Percentiles rank a stretch among this genome's conserved stretches.
phyloP scores from a whole-genome alignment of 495 filamentous ascomycete species.

The Xylaria bambusicola region DNA sequence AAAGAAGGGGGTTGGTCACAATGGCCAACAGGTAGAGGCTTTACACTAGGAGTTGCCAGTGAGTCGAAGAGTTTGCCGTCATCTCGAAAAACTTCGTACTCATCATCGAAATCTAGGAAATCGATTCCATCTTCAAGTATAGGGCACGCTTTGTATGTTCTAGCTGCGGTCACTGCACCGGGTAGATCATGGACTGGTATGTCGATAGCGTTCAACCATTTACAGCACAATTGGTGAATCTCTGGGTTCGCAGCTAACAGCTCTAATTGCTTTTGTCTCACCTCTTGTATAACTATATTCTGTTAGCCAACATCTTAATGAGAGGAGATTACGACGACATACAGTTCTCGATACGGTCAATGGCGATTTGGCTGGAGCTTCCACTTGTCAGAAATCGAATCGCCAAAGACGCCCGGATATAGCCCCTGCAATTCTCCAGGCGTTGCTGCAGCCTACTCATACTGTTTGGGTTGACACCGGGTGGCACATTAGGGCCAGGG shows the following conservation, averaged over 20 bases:
- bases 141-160: neutral
- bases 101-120: neutral
- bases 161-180: neutral
- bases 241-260: conserved; percentile 19
- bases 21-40: neutral
- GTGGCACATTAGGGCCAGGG: conserved; percentile 23
- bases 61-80: neutral
- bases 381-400: conserved; percentile 3
- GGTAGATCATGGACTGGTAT: conserved; percentile 15
- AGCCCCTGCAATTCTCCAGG: conserved; percentile 14
- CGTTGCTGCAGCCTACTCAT: conserved; percentile 19
- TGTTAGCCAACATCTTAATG: conserved; percentile 5
- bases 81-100: conserved; percentile 4
- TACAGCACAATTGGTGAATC: conserved; percentile 6
- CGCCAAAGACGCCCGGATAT: conserved; percentile 20
- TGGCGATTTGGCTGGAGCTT: neutral
- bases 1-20: neutral
- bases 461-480: conserved; percentile 21
- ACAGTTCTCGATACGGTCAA: conserved; percentile 12
- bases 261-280: conserved; percentile 17
- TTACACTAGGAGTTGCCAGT: neutral
- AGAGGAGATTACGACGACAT: conserved; percentile 3
- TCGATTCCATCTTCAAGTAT: neutral
- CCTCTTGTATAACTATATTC: conserved; percentile 23
- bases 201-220: conserved; percentile 22